Percentiles rank a stretch among this genome's conserved stretches.
These are phyloP conservation scores for Mycothermus thermophilus DNA, from an alignment of 495 filamentous ascomycete genomes.

Conservation along the genomic window DNA sequence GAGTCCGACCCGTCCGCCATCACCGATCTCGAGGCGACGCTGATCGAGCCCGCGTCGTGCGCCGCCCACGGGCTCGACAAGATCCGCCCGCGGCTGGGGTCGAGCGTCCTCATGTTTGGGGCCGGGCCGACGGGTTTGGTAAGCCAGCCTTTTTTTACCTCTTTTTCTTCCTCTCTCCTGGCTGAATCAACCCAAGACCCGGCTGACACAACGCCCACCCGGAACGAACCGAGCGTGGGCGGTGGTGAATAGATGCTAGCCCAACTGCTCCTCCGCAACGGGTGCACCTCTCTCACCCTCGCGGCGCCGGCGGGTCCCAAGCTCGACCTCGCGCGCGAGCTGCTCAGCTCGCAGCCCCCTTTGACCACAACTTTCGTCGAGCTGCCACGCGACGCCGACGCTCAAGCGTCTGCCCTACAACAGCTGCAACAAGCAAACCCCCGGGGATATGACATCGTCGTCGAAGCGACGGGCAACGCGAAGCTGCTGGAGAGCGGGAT, in stretches of 20 bases:
- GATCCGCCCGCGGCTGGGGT: slow-evolving; percentile 55
- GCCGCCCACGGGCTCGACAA: slow-evolving; percentile 59
- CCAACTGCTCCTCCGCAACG: slow-evolving; percentile 49
- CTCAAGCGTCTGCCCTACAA: slow-evolving; percentile 43
- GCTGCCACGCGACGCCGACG: slow-evolving; percentile 42
- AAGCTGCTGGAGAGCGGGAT: slow-evolving; percentile 58
- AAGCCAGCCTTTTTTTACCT: too few relatives aligned
- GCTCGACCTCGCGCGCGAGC: slow-evolving; percentile 53
- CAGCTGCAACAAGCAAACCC: slow-evolving; percentile 51
- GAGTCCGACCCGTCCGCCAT: too few relatives aligned
- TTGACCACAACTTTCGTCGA: slow-evolving; percentile 45
- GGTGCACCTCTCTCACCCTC: slow-evolving; percentile 51
- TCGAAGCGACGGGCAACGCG: slow-evolving; percentile 46
- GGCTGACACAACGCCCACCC: too few relatives aligned
- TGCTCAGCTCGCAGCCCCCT: too few relatives aligned
- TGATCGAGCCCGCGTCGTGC: slow-evolving; percentile 60
- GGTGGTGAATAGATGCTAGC: slow-evolving; percentile 36
- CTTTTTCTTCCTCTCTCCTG: too few relatives aligned
- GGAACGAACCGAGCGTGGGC: too few relatives aligned
- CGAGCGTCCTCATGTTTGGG: slow-evolving; percentile 52
- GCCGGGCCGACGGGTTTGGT: slow-evolving; percentile 41
- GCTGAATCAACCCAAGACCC: not conserved
- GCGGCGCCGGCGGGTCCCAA: slow-evolving; percentile 53
- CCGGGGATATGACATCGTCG: slow-evolving; percentile 55
- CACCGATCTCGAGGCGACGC: slow-evolving; percentile 54